phyloP scores from a whole-genome alignment of 2,329 filamentous ascomycete genomes.

The Monosporascus sp. region DNA sequence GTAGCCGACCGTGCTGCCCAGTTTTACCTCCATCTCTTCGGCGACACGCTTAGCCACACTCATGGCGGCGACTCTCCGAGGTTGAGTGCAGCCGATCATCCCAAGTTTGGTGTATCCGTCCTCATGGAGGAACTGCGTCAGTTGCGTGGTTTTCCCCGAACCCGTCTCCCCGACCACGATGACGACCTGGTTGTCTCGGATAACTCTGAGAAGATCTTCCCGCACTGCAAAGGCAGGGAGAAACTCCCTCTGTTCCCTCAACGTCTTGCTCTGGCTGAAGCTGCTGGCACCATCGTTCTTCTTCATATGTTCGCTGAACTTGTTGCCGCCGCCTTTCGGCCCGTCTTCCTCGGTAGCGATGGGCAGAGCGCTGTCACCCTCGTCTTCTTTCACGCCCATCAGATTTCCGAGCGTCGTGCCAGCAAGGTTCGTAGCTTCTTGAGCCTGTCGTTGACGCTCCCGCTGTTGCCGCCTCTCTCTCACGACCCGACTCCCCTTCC shows the following conservation, averaged over 20 bases:
- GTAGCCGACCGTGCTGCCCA: constrained; percentile 87
- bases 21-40: constrained; percentile 93
- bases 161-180: constrained; percentile 97
- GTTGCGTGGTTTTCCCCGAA: constrained; percentile 93
- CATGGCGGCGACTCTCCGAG: constrained; percentile 95
- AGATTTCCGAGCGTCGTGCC: constrained; percentile 91
- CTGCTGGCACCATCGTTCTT: constrained; percentile 79
- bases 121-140: constrained; percentile 94
- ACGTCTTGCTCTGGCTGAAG: constrained; percentile 87
- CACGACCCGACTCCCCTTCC: constrained; percentile 90
- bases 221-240: constrained; percentile 93
- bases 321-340: constrained; percentile 59
- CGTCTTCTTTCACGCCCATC: constrained; percentile 91
- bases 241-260: constrained; percentile 87
- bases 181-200: constrained; percentile 93
- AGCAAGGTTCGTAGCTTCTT: constrained; percentile 87
- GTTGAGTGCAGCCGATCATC: constrained; percentile 95
- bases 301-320: constrained; percentile 88
- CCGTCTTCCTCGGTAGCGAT: constrained; percentile 65
- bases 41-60: constrained; percentile 97
- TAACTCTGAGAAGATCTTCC: constrained; percentile 85
- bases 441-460: constrained; percentile 88
- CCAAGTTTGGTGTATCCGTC: constrained; percentile 85
- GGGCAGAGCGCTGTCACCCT: constrained; percentile 83
- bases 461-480: constrained; percentile 87